phyloP scores from a whole-genome alignment of 1,139 yeast genomes.

The Yamadazyma pseudoaaseri region DNA sequence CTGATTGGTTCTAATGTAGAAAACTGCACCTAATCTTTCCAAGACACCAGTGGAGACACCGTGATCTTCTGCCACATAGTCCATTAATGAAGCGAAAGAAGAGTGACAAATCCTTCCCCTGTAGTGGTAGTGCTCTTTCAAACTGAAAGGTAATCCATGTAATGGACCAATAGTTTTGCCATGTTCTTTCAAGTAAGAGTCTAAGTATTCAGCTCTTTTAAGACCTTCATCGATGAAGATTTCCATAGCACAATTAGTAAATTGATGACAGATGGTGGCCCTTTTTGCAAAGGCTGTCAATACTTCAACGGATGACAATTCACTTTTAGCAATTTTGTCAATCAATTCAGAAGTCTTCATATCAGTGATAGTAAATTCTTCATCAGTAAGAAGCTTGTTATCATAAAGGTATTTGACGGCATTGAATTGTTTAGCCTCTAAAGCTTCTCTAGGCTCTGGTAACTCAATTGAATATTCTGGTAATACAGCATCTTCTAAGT shows the following conservation, averaged over 20 bases:
- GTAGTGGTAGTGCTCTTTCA: slow-evolving; percentile 56
- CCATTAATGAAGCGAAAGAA: slow-evolving; percentile 57
- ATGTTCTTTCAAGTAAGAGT: slow-evolving; percentile 38
- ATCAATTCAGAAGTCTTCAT: slow-evolving; percentile 35
- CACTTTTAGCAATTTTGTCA: slow-evolving; percentile 30
- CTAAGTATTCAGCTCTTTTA: slow-evolving; percentile 32
- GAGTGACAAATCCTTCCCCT: slow-evolving; percentile 60
- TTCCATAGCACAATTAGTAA: slow-evolving; percentile 36
- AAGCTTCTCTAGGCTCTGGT: slow-evolving; percentile 38
- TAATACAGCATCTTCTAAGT: slow-evolving; percentile 35
- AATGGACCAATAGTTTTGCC: slow-evolving; percentile 72
- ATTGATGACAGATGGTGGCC: slow-evolving; percentile 37
- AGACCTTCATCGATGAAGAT: slow-evolving; percentile 35
- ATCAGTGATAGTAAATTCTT: slow-evolving; percentile 50
- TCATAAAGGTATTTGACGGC: slow-evolving; percentile 44
- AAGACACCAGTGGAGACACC: slow-evolving; percentile 52
- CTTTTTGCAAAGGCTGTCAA: slow-evolving; percentile 52
- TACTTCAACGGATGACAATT: slow-evolving; percentile 43
- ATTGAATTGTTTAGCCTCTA: slow-evolving; percentile 42
- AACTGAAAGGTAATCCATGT: slow-evolving; percentile 48
- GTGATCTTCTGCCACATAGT: slow-evolving; percentile 46
- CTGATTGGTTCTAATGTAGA: slow-evolving; percentile 45
- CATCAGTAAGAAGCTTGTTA: slow-evolving; percentile 39
- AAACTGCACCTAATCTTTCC: slow-evolving; percentile 65
- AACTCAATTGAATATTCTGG: slow-evolving; percentile 42